phyloP scores from a whole-genome alignment of 768 basidiomycete species.

The Mycena amicta region DNA sequence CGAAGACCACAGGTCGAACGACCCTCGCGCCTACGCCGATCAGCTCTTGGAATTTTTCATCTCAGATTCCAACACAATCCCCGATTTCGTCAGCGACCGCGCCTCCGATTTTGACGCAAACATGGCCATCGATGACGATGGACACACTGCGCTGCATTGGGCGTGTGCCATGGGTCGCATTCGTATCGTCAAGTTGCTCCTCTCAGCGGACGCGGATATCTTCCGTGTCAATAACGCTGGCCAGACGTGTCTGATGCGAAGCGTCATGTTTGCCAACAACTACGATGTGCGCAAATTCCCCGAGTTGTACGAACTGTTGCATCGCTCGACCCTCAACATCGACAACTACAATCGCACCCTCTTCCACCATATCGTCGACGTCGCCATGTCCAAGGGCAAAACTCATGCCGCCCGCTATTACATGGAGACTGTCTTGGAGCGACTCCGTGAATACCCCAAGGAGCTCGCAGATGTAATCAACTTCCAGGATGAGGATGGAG shows the following conservation, averaged over 20 bases:
- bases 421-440: slow-evolving; percentile 91
- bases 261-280: slow-evolving; percentile 99
- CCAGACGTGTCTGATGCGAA: slow-evolving; percentile 97
- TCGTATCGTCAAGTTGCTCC: slow-evolving; percentile 89
- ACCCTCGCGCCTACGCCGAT: slow-evolving; percentile 83
- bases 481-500: slow-evolving; percentile 98
- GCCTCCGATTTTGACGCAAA: slow-evolving; percentile 93
- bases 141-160: slow-evolving; percentile 97
- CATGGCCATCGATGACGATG: slow-evolving; percentile 96
- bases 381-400: slow-evolving; percentile 97
- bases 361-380: slow-evolving; percentile 97
- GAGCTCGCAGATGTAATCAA: slow-evolving; percentile 98
- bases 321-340: slow-evolving; percentile 98
- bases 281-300: slow-evolving; percentile 99
- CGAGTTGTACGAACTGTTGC: slow-evolving; percentile 93
- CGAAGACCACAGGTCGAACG: slow-evolving; percentile 48
- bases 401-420: slow-evolving; percentile 98
- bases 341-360: slow-evolving; percentile 97
- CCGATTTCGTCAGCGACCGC: slow-evolving; percentile 82
- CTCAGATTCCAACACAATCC: slow-evolving; percentile 92
- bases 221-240: slow-evolving; percentile 96
- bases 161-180: slow-evolving; percentile 99
- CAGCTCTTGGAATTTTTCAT: slow-evolving; percentile 98
- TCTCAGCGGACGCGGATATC: slow-evolving; percentile 94
- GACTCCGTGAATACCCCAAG: slow-evolving; percentile 90